Evolutionary conservation across 2,329 filamentous ascomycete genomes (phyloP).

Genomic region (Aureobasidium zeae): DNA sequence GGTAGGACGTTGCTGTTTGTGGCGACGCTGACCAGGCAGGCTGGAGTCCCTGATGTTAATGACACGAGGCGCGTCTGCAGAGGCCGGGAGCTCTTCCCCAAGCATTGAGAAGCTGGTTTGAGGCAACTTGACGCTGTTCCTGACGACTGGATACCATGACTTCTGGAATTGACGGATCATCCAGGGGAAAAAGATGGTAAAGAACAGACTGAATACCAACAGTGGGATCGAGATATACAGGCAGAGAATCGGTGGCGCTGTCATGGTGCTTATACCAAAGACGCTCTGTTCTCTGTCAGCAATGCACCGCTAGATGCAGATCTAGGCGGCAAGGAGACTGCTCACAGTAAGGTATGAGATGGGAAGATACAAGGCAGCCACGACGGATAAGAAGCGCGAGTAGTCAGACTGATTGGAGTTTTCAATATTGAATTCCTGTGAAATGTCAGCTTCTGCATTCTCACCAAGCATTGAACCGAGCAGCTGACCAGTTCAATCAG

Average conservation of each 20-base stretch:
- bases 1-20: neutral
- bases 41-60: constrained; percentile 1
- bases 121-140: constrained; percentile 21
- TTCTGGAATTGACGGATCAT: constrained; percentile 23
- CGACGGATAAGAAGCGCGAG: constrained; percentile 26
- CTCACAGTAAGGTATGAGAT: constrained; percentile 26
- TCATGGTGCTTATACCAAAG: constrained; percentile 29
- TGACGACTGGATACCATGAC: constrained; percentile 23
- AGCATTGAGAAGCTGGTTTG: constrained; percentile 29
- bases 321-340: neutral
- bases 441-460: neutral
- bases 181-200: constrained; percentile 25
- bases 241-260: constrained; percentile 27
- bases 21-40: neutral
- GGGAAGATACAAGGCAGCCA: constrained; percentile 30
- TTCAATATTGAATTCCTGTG: constrained; percentile 30
- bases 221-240: constrained; percentile 28
- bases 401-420: constrained; percentile 30
- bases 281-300: constrained; percentile 19
- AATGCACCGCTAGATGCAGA: neutral
- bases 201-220: constrained; percentile 23
- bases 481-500: constrained; percentile 27
- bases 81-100: constrained; percentile 27
- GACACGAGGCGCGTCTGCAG: constrained; percentile 20
- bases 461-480: no score